Evolutionary conservation across 768 basidiomycete genomes (phyloP), one percentile per base, ranked within the genome.

Genomic region (Mycena venus): DNA sequence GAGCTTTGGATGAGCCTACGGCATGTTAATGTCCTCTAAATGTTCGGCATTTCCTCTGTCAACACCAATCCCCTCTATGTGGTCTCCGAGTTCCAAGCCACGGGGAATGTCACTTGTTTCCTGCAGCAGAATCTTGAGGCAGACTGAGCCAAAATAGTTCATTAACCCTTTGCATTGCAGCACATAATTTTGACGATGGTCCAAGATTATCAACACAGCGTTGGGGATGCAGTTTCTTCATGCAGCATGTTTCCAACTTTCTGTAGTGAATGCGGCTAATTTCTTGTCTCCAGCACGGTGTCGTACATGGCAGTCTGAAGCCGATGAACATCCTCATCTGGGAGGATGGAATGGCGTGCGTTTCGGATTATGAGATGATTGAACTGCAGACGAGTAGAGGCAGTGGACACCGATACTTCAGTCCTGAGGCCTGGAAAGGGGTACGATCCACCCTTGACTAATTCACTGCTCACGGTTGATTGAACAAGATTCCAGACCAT

Each of bases 351-450:
- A 42, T 44, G 19, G 75, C 78, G 15, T 79, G 75, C 58, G 49
- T 80, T 3, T 69, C 78, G 3, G 81, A 82, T 68, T 79, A 70
- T 53, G 77, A 74, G 15, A 77, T 82, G 75, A 68, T 79, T 17
- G 77, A 79, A 62, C 55, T 81, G 1, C 75, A 78, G 53, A 72
- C 73, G 10, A 70, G 74, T 25, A 66, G 61, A 36, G 76, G 78
- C 49, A 32, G 61, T 21, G 78, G 77, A 5, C 78, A 80, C 67
- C 64, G 80, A 47, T 82, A 82, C 72, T 77, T 77, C 44, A 82
- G 81, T 44, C 81, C 81, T 6, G 81, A 82, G 63, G 75, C 76
- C 4, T 80, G 80, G 81, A 82, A 82, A 72, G 81, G 80, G 19
- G 80, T 82, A 63, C 42, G 80, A 44, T 44, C 32, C 31, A 21